Evolutionary conservation across 768 basidiomycete genomes (phyloP).

Genomic region (Mrakia blollopis): DNA sequence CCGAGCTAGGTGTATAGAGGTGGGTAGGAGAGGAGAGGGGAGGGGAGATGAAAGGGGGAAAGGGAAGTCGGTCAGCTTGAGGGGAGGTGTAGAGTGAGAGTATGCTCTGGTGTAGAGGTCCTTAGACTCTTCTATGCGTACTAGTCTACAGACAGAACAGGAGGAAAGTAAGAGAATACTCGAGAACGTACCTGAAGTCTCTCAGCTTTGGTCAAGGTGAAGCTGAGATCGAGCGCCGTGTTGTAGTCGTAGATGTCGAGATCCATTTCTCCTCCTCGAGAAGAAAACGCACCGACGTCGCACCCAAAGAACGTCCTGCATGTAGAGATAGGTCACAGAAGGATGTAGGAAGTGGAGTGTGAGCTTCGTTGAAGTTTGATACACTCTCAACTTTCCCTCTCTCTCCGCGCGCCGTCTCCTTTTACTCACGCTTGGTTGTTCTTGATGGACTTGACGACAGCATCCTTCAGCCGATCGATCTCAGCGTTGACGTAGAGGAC

Average conservation of each 20-base stretch:
- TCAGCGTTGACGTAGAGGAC: conserved; percentile 70
- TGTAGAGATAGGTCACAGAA: no score
- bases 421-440: conserved; percentile 59
- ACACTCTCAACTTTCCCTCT: no score
- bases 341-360: no score
- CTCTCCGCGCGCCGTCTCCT: no score
- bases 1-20: background rate
- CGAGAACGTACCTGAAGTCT: conserved; percentile 10
- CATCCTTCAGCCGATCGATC: conserved; percentile 70
- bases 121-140: no score
- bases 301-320: conserved; percentile 81
- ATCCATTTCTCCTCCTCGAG: conserved; percentile 24
- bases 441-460: conserved; percentile 78
- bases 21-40: background rate
- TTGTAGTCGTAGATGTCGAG: conserved; percentile 25
- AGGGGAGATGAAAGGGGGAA: background rate
- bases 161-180: background rate
- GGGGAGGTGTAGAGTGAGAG: background rate
- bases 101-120: no score
- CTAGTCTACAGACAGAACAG: no score
- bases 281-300: conserved; percentile 58
- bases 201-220: conserved; percentile 23
- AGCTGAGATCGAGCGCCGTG: conserved; percentile 10
- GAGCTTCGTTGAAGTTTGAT: no score
- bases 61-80: background rate